Base-by-base conservation (phyloP, 2,329 filamentous ascomycete genomes). In the Cytospora piceae region DNA sequence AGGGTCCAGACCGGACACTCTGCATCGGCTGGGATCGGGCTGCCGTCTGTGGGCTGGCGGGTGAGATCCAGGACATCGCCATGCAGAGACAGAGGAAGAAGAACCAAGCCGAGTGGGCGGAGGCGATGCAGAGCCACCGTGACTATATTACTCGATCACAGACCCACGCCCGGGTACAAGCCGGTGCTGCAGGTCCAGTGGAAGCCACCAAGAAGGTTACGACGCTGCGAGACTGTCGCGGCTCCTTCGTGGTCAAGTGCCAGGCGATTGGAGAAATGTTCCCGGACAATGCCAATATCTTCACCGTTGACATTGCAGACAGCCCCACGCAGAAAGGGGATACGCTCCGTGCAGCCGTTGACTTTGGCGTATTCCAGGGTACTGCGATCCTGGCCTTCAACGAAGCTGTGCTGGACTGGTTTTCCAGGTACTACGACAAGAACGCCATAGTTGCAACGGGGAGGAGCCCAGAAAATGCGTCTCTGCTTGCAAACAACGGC, bases 21-120 rank as follows among this genome's bases (percentile, higher is more conserved):
- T 60, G 58, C 46, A 51, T 60, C 29, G 58, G 58, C 27, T 60
- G 58, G 58, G 42, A 60, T 37, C 31, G 58, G 14, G 31, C 27
- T 31, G 58, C 24, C 20, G 58, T 60, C 27, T 52, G 22, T 15
- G 20, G 37, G n/a, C 58, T 60, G n/a, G 58, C 58, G 9, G 42
- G 17, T 20, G 58, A 60, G 42, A 52, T 60, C 22, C 29, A 58
- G 56, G 46, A 37, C 56, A 6, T 58, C 8, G 56, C n/a, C 5
- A 4, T 17, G 12, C 7, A 52, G 2, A 60, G 32, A 17, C 58
- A 32, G 42, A 52, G 51, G 46, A n/a, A 52, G 42, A 22, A 29
- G n/a, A 29, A 29, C 58, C 12, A 60, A 22, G 39, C 12, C 27
- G 46, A 52, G 20, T 52, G 39, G 58, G 46, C 39, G 27, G 24